Conservation (phyloP, 1,284 basidiomycete species). For the Trichosporon sp. region DNA sequence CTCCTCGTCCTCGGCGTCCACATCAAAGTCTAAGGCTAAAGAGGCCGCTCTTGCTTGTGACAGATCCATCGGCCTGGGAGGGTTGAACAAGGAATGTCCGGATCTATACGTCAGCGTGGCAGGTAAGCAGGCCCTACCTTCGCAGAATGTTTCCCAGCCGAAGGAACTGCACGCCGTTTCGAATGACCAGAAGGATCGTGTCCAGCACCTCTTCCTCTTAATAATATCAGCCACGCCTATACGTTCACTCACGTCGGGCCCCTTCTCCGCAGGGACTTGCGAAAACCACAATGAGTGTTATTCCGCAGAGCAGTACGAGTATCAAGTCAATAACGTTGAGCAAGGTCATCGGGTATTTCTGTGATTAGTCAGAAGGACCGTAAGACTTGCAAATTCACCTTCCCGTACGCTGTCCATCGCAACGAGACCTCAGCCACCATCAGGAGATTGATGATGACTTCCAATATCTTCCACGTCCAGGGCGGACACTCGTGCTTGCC, state of each 20-base stretch:
- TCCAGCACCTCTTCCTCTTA: constrained; percentile 87
- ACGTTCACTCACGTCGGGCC: constrained; percentile 33
- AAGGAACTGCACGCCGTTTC: constrained; percentile 86
- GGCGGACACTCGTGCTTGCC: constrained; percentile 45
- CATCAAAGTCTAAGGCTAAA: constrained; percentile 57
- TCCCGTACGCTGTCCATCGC: constrained; percentile 81
- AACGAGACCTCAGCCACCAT: constrained; percentile 90
- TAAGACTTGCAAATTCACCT: constrained; percentile 51
- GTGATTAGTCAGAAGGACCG: constrained; percentile 1
- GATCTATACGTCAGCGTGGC: constrained; percentile 55
- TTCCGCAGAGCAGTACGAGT: constrained; percentile 74
- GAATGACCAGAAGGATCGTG: constrained; percentile 77
- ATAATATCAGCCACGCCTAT: constrained; percentile 40
- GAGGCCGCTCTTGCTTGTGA: constrained; percentile 48
- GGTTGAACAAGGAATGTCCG: constrained; percentile 86
- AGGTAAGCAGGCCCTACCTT: constrained; percentile 57
- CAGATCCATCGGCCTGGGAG: constrained; percentile 89
- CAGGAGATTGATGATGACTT: constrained; percentile 79
- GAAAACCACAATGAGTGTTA: constrained; percentile 78
- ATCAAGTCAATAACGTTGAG: constrained; percentile 83
- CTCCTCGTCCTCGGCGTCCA: constrained; percentile 60
- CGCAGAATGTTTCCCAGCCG: constrained; percentile 82
- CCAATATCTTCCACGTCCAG: constrained; percentile 75
- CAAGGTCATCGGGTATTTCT: constrained; percentile 94
- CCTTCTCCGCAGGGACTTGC: constrained; percentile 51